Base-by-base conservation (phyloP, 2,329 filamentous ascomycete species). In the Cladobotryum mycophilum region DNA sequence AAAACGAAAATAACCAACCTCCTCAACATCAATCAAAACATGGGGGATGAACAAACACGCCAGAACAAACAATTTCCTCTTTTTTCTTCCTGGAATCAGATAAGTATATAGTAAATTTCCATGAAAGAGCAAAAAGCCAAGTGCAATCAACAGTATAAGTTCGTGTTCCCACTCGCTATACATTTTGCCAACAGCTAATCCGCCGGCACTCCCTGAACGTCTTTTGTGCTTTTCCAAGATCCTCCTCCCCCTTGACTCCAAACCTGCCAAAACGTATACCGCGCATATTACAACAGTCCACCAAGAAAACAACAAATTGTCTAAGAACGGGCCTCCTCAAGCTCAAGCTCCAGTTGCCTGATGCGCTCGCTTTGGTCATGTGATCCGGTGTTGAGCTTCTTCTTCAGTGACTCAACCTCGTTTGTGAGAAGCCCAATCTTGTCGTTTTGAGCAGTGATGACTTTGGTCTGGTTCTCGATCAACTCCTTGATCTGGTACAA, bases 371-470 rank as follows among this genome's bases (percentile, higher is more conserved):
- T 84, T 74, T 86, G 82, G 62, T 84, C 82, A 60, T 79, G 75
- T 13, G 75, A 73, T 17, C 68, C 66, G 1, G 66, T 59, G 36
- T 79, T 80, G 53, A 91, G 76, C 67, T 83, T 86, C 69, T 82
- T 82, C 79, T 95, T 95, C 59, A 96, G 76, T 14, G 80, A 78
- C 64, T 93, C 89, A 13, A 95, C 84, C 67, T 95, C 88, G 30
- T 74, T 69, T 3, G 86, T 80, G 44, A 95, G 71, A 25, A 76
- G 74, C 45, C 76, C 76, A 59, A 95, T 89, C 67, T 90, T 85
- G 63, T 87, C 79, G 45, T 80, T 86, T 70, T 96, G 87, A n/a
- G 80, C 76, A 55, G 76, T 81, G 63, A 96, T 88, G 57, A 89
- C 82, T 72, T 81, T 82, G 49, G 81, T 88, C 70, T 96, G 90